Evolutionary conservation across 805 yeast species (phyloP).

Genomic region (Diddensiella santjacobensis): DNA sequence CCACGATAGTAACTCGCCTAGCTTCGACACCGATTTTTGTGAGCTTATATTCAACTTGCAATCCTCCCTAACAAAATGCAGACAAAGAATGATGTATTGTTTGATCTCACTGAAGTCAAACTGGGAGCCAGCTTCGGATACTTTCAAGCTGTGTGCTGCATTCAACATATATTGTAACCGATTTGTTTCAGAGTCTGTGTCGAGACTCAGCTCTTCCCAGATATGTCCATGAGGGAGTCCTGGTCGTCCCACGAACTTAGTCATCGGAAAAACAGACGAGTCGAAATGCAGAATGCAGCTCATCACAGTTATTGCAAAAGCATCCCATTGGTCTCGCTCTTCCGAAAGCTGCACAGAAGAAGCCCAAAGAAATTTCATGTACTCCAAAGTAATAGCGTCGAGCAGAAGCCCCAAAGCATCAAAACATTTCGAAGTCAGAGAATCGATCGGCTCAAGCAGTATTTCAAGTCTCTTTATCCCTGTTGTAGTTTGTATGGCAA

Average conservation of each 20-base stretch:
- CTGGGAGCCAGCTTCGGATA: constrained; percentile 21
- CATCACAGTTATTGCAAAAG: constrained; percentile 42
- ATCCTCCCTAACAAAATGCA: constrained; percentile 81
- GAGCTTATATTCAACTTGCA: constrained; percentile 52
- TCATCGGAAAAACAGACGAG: not conserved
- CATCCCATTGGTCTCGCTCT: constrained; percentile 53
- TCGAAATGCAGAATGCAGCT: constrained; percentile 13
- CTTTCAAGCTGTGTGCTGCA: constrained; percentile 1
- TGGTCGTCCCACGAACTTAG: not conserved
- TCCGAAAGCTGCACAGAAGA: constrained; percentile 45
- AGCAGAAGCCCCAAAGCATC: constrained; percentile 49
- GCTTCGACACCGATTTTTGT: constrained; percentile 32
- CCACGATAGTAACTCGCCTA: constrained; percentile 58
- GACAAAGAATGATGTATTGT: constrained; percentile 54
- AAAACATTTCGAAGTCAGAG: constrained; percentile 45
- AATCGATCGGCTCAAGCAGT: constrained; percentile 43
- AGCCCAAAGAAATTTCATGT: constrained; percentile 62
- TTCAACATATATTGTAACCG: not conserved
- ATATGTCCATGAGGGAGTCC: not conserved
- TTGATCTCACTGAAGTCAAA: constrained; percentile 33
- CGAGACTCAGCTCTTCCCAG: not conserved
- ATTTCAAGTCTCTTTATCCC: constrained; percentile 9
- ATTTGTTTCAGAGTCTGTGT: not conserved
- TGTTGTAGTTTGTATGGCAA: constrained; percentile 7
- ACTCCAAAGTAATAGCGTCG: constrained; percentile 55